Evolutionary conservation across 2,329 filamentous ascomycete species (phyloP).

Genomic region (Aspergillus pseudoviridinutans): DNA sequence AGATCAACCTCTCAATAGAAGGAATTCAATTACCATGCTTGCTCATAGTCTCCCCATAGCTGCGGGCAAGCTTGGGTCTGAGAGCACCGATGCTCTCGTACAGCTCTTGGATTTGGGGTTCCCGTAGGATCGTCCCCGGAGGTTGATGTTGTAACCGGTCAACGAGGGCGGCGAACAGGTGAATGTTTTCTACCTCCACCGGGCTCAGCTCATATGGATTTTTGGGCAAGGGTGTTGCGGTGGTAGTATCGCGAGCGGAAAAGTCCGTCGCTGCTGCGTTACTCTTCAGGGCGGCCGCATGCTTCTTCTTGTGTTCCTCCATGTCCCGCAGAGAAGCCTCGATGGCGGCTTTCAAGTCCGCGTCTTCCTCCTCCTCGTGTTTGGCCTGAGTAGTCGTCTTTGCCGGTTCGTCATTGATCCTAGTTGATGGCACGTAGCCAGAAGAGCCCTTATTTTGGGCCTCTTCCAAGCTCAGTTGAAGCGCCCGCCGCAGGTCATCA

Average conservation of each 20-base stretch:
- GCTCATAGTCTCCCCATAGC: slow-evolving; percentile 98
- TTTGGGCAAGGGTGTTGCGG: slow-evolving; percentile 60
- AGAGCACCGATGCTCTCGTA: slow-evolving; percentile 96
- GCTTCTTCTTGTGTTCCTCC: slow-evolving; percentile 94
- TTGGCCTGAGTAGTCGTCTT: slow-evolving; percentile 41
- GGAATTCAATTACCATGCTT: slow-evolving; percentile 70
- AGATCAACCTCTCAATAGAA: background rate
- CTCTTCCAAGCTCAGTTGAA: slow-evolving; percentile 97
- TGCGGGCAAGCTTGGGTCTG: slow-evolving; percentile 87
- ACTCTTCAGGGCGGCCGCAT: slow-evolving; percentile 77
- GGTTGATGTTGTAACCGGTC: slow-evolving; percentile 93
- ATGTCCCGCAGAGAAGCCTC: slow-evolving; percentile 92
- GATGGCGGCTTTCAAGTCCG: slow-evolving; percentile 90
- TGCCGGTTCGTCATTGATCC: slow-evolving; percentile 36
- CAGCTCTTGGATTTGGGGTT: slow-evolving; percentile 95
- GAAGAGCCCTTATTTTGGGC: slow-evolving; percentile 67
- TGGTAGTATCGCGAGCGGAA: slow-evolving; percentile 47
- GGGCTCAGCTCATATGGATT: slow-evolving; percentile 92
- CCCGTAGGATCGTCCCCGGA: slow-evolving; percentile 89
- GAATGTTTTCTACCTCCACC: slow-evolving; percentile 96
- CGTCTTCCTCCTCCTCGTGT: slow-evolving; percentile 76
- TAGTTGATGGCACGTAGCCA: slow-evolving; percentile 67
- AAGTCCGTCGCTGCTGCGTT: slow-evolving; percentile 57
- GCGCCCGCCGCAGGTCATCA: slow-evolving; percentile 85
- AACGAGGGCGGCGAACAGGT: slow-evolving; percentile 88